Conservation (phyloP, 108 stramenopile species). For the Cyclostephanos tholiformis region DNA sequence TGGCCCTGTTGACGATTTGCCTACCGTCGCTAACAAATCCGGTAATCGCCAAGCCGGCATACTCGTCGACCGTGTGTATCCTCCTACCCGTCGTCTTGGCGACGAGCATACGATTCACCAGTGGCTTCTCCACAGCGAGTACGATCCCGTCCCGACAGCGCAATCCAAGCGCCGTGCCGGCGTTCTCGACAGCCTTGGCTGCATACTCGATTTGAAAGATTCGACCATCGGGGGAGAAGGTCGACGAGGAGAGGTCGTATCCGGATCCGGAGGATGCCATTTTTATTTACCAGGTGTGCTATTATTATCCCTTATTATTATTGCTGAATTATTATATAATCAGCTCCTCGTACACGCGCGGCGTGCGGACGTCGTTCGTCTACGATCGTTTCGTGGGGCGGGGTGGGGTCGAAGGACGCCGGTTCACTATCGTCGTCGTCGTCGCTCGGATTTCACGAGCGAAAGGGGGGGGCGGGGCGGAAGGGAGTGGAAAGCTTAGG, state of each 20-base stretch:
- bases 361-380: too few species aligned
- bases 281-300: too few species aligned
- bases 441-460: too few species aligned
- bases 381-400: too few species aligned
- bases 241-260: slow-evolving; percentile 95
- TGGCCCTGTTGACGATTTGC: slow-evolving; percentile 89
- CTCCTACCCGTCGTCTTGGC: slow-evolving; percentile 70
- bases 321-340: too few species aligned
- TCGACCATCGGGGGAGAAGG: slow-evolving; percentile 98
- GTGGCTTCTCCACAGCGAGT: slow-evolving; percentile 93
- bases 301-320: too few species aligned
- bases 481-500: too few species aligned
- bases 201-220: slow-evolving; percentile 98
- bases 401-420: too few species aligned
- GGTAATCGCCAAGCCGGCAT: slow-evolving; percentile 84
- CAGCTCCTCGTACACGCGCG: too few species aligned
- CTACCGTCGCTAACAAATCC: slow-evolving; percentile 95
- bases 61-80: slow-evolving; percentile 76
- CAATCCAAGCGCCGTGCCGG: slow-evolving; percentile 95
- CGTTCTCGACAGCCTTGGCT: slow-evolving; percentile 89
- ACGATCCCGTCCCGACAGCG: slow-evolving; percentile 96
- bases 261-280: slow-evolving; percentile 89
- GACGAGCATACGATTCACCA: slow-evolving; percentile 91
- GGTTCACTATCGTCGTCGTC: too few species aligned
- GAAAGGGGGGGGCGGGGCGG: too few species aligned